phyloP scores from a whole-genome alignment of 2,329 filamentous ascomycete genomes.

The Fusarium brachygibbosum region DNA sequence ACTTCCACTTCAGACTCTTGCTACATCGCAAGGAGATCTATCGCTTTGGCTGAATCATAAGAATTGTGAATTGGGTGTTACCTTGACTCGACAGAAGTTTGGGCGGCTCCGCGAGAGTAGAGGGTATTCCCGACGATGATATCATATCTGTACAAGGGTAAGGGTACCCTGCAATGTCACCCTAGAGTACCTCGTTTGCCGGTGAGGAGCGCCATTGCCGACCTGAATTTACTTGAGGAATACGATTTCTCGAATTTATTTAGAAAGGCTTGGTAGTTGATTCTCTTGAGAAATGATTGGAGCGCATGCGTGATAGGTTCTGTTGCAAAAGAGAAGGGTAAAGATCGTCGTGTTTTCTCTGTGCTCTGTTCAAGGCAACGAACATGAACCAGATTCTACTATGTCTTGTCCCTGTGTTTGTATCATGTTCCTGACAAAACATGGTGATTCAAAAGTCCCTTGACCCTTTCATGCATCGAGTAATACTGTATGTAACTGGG shows the following conservation, averaged over 20 bases:
- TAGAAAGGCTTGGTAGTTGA: not conserved
- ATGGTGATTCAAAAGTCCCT: not conserved
- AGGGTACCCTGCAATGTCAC: constrained; percentile 16
- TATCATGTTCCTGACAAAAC: not conserved
- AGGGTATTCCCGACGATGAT: constrained; percentile 35
- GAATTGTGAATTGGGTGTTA: not conserved
- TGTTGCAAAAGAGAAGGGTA: constrained; percentile 8
- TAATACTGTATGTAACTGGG: not conserved
- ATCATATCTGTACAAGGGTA: constrained; percentile 23
- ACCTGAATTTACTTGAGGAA: constrained; percentile 9
- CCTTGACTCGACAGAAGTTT: not conserved
- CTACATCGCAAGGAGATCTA: not conserved
- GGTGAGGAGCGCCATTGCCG: constrained; percentile 4
- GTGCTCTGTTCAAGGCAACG: not conserved
- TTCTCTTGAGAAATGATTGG: constrained; percentile 33
- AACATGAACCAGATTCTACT: constrained; percentile 3
- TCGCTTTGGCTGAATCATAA: not conserved
- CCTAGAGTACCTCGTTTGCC: constrained; percentile 16
- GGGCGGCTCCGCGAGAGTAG: constrained; percentile 22
- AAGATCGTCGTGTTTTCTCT: constrained; percentile 24
- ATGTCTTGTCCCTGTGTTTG: not conserved
- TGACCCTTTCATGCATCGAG: not conserved
- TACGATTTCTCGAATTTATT: constrained; percentile 25
- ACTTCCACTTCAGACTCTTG: too few relatives aligned
- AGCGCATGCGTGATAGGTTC: constrained; percentile 35